phyloP scores from a whole-genome alignment of 2,329 filamentous ascomycete genomes.

The Aspergillus ustus region DNA sequence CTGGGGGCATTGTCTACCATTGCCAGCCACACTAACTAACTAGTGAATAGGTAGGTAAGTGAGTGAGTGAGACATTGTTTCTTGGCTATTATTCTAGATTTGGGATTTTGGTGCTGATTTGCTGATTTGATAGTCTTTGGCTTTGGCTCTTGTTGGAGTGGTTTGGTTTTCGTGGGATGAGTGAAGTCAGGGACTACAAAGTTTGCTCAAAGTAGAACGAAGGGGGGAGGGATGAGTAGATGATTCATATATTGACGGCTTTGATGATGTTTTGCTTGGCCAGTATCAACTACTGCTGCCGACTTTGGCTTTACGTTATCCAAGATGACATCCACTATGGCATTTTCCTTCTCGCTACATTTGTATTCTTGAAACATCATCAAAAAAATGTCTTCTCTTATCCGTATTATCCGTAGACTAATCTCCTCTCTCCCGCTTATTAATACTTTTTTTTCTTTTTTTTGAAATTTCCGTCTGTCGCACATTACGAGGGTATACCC shows the following conservation, averaged over 20 bases:
- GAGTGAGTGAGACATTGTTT: background rate
- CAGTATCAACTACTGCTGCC: background rate
- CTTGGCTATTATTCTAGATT: background rate
- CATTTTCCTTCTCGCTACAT: too few species aligned
- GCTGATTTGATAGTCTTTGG: background rate
- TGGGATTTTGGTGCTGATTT: background rate
- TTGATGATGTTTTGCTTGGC: background rate
- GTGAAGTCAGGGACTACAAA: background rate
- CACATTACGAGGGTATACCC: too few species aligned
- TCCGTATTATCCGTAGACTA: too few species aligned
- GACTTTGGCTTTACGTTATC: background rate
- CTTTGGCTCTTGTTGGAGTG: background rate
- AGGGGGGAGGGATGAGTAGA: background rate
- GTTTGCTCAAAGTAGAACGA: background rate
- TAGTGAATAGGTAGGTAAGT: too few species aligned
- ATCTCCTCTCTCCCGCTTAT: too few species aligned
- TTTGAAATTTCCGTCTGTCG: too few species aligned
- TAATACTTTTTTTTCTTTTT: too few species aligned
- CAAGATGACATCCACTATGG: background rate
- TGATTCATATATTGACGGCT: background rate
- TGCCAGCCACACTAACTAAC: background rate
- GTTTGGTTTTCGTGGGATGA: background rate
- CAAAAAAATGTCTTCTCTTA: background rate
- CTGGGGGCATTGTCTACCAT: constrained; percentile 2
- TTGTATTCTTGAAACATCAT: background rate